Evolutionary conservation across 164 flowering plant species (phyloP), one percentile per base, ranked within the genome.

Genomic region (Pachysandra terminalis): DNA sequence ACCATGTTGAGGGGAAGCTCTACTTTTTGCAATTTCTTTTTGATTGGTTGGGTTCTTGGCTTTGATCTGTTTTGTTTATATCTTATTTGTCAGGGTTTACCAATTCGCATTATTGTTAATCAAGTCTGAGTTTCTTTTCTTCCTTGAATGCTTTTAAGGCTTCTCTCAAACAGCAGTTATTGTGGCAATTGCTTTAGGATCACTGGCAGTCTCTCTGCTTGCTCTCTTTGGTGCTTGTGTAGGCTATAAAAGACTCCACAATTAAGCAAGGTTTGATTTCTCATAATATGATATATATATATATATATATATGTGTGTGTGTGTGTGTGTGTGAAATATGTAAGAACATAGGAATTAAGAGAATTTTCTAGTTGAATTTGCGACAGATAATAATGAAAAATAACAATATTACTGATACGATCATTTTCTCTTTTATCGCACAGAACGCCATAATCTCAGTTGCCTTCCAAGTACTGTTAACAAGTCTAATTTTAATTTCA

Each of bases 401-500:
- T 25, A 28, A 48, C 26, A 27, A 53, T 24, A 52, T 0, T n/a
- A 59, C 25, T 67, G 40, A 69, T 66, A 24, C 22, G 57, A 27
- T 71, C 28, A 17, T 71, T 49, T 67, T 62, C 55, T 32, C 40
- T 1, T 65, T 63, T 45, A 59, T 80, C 19, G 56, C 54, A 59
- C 61, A 87, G 97, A 68, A 28, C 75, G 74, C 16, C 61, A 65
- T 0, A 80, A 79, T 65, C 81, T 86, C 12, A 75, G 83, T 12
- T 69, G 65, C 48, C 59, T 77, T 66, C 72, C 88, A 24, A 59
- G 52, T 32, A 59, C 78, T 19, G 68, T 81, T 24, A 81, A 76
- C 79, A 85, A 80, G 59, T 86, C 89, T 27, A 70, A 74, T 27
- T 68, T 86, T 71, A 81, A 78, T 28, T 89, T 81, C 84, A 89